Conservation (phyloP, 768 basidiomycete genomes). For the Suillus subluteus region DNA sequence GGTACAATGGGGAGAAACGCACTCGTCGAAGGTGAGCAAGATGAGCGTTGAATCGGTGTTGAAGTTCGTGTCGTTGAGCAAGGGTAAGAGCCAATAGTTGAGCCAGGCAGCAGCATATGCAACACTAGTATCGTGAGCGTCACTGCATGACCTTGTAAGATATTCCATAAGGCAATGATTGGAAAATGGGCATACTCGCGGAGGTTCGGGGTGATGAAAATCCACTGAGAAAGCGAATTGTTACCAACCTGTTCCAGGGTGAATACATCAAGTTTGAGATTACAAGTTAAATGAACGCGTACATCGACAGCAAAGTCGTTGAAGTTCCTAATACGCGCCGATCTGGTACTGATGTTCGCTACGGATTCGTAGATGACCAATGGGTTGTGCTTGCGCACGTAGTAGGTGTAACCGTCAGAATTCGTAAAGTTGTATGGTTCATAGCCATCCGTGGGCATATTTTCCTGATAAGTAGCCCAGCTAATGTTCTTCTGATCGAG, state of each 20-base stretch:
- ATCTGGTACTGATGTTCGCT: conserved; percentile 43
- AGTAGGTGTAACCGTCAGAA: conserved; percentile 46
- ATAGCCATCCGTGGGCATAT: conserved; percentile 55
- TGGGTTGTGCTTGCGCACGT: conserved; percentile 61
- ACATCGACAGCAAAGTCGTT: conserved; percentile 64
- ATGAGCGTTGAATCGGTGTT: conserved; percentile 59
- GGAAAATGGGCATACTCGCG: conserved; percentile 24
- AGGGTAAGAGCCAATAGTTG: conserved; percentile 51
- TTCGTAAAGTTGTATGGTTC: conserved; percentile 40
- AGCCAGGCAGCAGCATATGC: conserved; percentile 51
- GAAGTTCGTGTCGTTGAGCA: conserved; percentile 54
- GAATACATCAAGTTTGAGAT: background rate
- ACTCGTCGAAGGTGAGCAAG: conserved; percentile 68
- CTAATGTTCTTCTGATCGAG: conserved; percentile 58
- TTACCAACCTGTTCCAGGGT: conserved; percentile 31
- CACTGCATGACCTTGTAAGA: conserved; percentile 38
- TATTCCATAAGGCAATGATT: background rate
- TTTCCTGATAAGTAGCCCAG: conserved; percentile 67
- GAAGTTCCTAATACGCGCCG: conserved; percentile 55
- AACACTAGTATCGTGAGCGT: conserved; percentile 62
- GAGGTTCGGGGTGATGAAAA: conserved; percentile 66
- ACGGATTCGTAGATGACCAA: conserved; percentile 56
- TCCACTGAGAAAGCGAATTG: conserved; percentile 58
- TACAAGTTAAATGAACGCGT: conserved; percentile 7
- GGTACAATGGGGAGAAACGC: conserved; percentile 24